Evolutionary conservation across 371 early-diverging fungal species (phyloP), one percentile per base, ranked within the genome.

Genomic region (Lichtheimia ramosa): DNA sequence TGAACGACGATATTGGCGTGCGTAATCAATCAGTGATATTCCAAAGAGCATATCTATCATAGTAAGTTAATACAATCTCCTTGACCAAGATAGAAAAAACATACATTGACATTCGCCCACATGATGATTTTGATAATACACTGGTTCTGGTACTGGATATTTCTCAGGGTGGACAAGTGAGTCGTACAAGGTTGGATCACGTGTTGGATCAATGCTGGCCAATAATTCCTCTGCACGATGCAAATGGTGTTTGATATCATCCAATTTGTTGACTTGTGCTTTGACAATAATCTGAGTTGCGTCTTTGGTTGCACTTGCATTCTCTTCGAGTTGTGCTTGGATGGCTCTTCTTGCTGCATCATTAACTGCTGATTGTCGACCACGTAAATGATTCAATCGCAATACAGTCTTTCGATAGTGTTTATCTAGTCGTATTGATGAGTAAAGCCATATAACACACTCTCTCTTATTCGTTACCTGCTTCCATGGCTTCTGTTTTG

Each of bases 21-120:
- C 77, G 63, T 81, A 79, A 49, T 81, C 82, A 1, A 62, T 56
- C 34, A 89, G 63, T 5, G 81, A 76, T 15, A 77, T 75, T 34
- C 88, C 87, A 69, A 88, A 89, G 6, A 87, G 72, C 56, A 87
- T 63, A 59, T 84, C 88, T 79, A 68, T 14, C 4, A 2, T 16
- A 28, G 1, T n/a, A 40, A 21, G 48, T 5, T 56, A 18, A 56
- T 41, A 28, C 1, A n/a, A n/a, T n/a, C n/a, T n/a, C n/a, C n/a
- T n/a, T n/a, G n/a, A 25, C n/a, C 1, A 7, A 27, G 18, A 18
- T 13, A 42, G 13, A 16, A 21, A 16, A 12, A n/a, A 10, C 25
- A 5, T 68, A 77, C 78, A 70, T 70, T 62, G 71, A 70, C 63
- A 68, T 63, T 63, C 56, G 13, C 68, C 68, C 8, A 54, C 63